phyloP scores from a whole-genome alignment of 1,284 basidiomycete species.

The Cutaneotrichosporon mucoides region DNA sequence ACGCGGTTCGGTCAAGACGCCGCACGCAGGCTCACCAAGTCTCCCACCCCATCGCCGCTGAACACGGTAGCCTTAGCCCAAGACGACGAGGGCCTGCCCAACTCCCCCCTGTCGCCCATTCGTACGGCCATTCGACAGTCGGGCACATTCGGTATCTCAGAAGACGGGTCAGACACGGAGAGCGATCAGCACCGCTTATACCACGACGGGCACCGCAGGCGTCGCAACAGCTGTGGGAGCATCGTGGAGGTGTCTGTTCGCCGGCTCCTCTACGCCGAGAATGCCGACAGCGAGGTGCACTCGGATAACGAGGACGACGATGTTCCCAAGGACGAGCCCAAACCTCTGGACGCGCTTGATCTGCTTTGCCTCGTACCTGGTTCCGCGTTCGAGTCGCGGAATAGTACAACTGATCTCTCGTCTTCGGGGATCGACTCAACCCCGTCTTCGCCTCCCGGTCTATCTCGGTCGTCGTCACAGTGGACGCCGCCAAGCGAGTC shows the following conservation, averaged over 20 bases:
- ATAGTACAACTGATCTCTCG: neutral
- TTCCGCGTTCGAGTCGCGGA: neutral
- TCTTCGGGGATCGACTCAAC: neutral
- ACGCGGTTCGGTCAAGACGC: slow-evolving; percentile 5
- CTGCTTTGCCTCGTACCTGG: neutral
- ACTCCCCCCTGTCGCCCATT: neutral
- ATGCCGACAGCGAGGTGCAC: slow-evolving; percentile 6
- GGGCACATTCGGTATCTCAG: slow-evolving; percentile 32
- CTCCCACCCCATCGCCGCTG: neutral
- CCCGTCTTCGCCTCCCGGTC: neutral
- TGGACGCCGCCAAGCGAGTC: slow-evolving; percentile 5
- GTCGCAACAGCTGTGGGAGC: slow-evolving; percentile 7
- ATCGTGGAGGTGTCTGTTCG: slow-evolving; percentile 3
- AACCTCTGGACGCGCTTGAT: neutral
- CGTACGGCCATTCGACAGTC: slow-evolving; percentile 24
- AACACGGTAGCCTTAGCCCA: neutral
- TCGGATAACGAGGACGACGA: neutral
- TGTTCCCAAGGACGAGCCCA: neutral
- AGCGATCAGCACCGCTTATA: neutral
- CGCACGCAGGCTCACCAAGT: slow-evolving; percentile 5
- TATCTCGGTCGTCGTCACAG: slow-evolving; percentile 17
- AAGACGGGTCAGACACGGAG: slow-evolving; percentile 28
- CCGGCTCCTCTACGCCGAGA: slow-evolving; percentile 24
- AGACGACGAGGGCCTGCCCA: neutral
- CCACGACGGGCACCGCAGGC: slow-evolving; percentile 1